phyloP scores from a whole-genome alignment of 1,284 basidiomycete species.

The Sanguinoderma infundibulare region DNA sequence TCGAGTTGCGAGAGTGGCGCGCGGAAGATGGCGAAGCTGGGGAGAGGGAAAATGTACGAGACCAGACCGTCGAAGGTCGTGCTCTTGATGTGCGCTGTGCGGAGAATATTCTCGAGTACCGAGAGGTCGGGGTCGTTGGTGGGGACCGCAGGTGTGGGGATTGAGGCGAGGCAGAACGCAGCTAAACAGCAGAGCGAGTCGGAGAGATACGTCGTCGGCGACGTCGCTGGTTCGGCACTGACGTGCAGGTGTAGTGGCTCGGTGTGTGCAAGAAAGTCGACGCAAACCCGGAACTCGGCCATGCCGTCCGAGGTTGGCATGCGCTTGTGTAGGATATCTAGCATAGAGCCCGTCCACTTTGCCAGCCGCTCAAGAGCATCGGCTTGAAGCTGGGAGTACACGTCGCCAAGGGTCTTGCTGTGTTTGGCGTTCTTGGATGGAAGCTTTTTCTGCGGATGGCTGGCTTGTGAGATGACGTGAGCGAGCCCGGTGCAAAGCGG shows the following conservation, averaged over 20 bases:
- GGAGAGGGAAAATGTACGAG: constrained; percentile 22
- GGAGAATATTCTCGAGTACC: constrained; percentile 28
- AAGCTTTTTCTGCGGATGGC: not conserved
- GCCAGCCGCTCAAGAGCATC: constrained; percentile 27
- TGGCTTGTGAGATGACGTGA: constrained; percentile 13
- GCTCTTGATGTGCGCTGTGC: constrained; percentile 17
- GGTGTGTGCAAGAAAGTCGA: constrained; percentile 26
- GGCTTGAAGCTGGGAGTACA: not conserved
- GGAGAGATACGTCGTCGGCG: constrained; percentile 19
- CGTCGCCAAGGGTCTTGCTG: not conserved
- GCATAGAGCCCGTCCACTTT: constrained; percentile 32
- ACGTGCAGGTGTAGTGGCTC: constrained; percentile 21
- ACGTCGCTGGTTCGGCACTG: constrained; percentile 5
- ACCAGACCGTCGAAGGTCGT: constrained; percentile 18
- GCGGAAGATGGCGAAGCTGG: constrained; percentile 13
- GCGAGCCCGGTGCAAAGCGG: constrained; percentile 26
- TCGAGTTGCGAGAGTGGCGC: constrained; percentile 13
- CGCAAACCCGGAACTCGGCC: constrained; percentile 17
- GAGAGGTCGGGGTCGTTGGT: constrained; percentile 17
- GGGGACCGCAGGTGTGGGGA: constrained; percentile 14
- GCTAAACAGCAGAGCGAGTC: constrained; percentile 38
- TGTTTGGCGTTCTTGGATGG: not conserved
- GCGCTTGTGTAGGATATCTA: constrained; percentile 16
- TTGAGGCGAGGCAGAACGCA: constrained; percentile 32
- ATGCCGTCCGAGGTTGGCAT: not conserved